Evolutionary conservation across 2,329 filamentous ascomycete species (phyloP), one percentile per base, ranked within the genome.

Genomic region (Pseudocercospora musae): DNA sequence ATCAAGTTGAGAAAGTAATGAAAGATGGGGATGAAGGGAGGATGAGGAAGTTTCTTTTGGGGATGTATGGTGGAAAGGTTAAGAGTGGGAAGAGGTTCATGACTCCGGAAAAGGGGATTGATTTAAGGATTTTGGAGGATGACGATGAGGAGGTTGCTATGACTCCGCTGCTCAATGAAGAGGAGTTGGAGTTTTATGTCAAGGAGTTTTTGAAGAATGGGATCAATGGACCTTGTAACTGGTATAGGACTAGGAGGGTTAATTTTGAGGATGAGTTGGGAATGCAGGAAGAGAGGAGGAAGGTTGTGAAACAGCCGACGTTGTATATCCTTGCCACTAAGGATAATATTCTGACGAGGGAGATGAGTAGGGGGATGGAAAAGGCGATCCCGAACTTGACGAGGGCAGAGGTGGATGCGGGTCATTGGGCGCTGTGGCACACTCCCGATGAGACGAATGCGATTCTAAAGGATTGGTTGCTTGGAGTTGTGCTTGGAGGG

Each of bases 381-480:
- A 79, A 81, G 66, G 78, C 80, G 65, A 86, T 94, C 63, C 83
- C 85, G 2, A 82, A 86, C 52, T 76, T 96, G 71, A 89, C 85
- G 7, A 81, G 83, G 63, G 82, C 78, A 8, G 85, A 90, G 73
- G 88, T 96, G 59, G 77, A 87, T 37, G 83, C 89, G 0, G 80
- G 83, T 18, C 95, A 98, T 77, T 98, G 94, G 94, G 90, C 89
- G 50, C 78, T 96, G 73, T 88, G 86, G 80, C 86, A 96, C 80
- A 85, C 84, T 66, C 83, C 89, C 0, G 84, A 82, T 21, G 85
- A 89, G 69, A 85, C 91, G 2, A 97, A 97, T 75, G 75, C 73
- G 55, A 79, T 87, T 63, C 81, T 96, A 68, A 81, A 79, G 60
- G 80, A 83, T 61, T 96, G 92, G 85, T 68, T 96, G 63, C 81